Evolutionary conservation across 129 eudicot genomes (phyloP), one percentile per base, ranked within the genome.

Genomic region (Centrapalus pauciflorus): DNA sequence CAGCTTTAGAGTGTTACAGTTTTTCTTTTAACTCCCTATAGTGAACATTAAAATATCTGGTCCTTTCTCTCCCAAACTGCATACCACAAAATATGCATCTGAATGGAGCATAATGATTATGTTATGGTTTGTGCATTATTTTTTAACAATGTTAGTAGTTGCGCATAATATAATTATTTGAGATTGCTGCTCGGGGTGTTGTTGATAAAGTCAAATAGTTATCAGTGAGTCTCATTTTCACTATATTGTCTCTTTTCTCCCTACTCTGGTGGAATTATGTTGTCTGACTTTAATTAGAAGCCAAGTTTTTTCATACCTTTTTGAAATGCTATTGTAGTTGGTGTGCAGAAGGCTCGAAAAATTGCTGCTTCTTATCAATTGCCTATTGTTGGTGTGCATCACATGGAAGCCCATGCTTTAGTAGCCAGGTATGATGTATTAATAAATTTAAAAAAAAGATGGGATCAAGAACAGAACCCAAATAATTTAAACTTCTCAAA

Each of bases 371-470:
- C 55, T 48, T 82, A 78, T 61, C 70, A 81, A 68, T 79, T 93
- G 73, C 98, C 98, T n/a, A 75, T 85, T 46, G 90, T 93, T 64
- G 89, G 87, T 66, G 96, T 88, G 49, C 98, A 93, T 80, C 98
- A 93, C 79, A 93, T 93, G 98, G 98, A 93, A 82, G 98, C 98
- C 75, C 96, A 93, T 76, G 82, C 96, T 71, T 78, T 93, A 68
- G 92, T 93, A 55, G 95, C 96, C 61, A 89, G 99, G 99, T 88
- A 81, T 10, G 12, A 3, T 12, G 6, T 25, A 25, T 50, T 33
- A 57, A 59, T 61, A 29, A 13, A 1, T 13, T 67, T 21, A 4
- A 24, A 45, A 4, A 23, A 4, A 16, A 13, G 64, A 38, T 24
- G 46, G 21, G 33, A 61, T 69, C 30, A 14, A 21, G 14, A 61